Base-by-base conservation (phyloP, 805 yeast species). In the Saccharomycopsis amapae region DNA sequence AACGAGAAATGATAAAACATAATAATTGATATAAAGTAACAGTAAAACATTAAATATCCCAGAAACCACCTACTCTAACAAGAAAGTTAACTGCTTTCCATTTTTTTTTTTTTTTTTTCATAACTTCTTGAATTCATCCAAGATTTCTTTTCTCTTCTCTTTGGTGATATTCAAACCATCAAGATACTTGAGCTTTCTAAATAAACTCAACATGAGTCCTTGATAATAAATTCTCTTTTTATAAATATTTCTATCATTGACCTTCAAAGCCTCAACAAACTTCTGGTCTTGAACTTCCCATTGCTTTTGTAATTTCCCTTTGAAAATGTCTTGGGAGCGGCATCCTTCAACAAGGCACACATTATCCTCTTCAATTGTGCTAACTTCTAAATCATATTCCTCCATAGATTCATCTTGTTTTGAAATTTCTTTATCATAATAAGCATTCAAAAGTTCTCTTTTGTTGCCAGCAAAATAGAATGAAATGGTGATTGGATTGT, bases 211-310 rank as follows among this genome's bases (percentile, higher is more conserved):
- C 25, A 51, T 23, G 25, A 44, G 31, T 19, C 49, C 54, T 20
- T 48, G 48, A 28, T 51, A 51, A 17, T 45, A 48, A 15, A 51
- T 23, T 34, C 54, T 34, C 26, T 48, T 51, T 25, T 40, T 48
- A 22, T 48, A 51, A 19, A 45, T 35, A 18, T 34, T 42, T 12
- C 26, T 2, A 24, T 48, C 43, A 23, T 28, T 40, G 5, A 12
- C 18, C 34, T 45, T 48, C 38, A 51, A 37, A 10, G 20, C 40
- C 34, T 51, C 47, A 2, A 45, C 31, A 43, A 37, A 51, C 32
- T 42, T 28, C 3, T 30, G 38, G 36, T 51, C 54, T 25, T 42
- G 24, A 4, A 2, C 18, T 22, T 38, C 37, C 54, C 54, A 51
- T 15, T 33, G 13, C 15, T 42, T 31, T 31, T 51, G 54, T 12